Conservation (phyloP, 106 monocot species). For the Allium sativum region DNA sequence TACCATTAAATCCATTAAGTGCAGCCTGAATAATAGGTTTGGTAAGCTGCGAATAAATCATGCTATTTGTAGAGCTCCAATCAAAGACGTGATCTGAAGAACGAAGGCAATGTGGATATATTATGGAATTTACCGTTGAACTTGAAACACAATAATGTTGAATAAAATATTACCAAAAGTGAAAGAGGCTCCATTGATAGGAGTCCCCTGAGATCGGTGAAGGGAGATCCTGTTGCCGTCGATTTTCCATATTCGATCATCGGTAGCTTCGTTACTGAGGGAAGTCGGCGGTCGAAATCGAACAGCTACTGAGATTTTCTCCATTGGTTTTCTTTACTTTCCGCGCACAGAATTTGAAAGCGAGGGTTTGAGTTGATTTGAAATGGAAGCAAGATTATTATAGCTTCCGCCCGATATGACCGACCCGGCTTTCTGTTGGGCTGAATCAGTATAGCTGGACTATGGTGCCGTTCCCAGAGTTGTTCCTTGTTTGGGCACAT, state of each 20-base stretch:
- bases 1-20: slow-evolving; percentile 85
- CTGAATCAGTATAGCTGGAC: too few relatives aligned
- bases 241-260: slow-evolving; percentile 49
- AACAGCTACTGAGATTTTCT: slow-evolving; percentile 88
- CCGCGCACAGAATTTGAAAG: background rate
- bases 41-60: slow-evolving; percentile 48
- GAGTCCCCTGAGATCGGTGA: slow-evolving; percentile 39
- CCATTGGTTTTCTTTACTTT: slow-evolving; percentile 27
- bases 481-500: too few relatives aligned
- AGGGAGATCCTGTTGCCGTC: slow-evolving; percentile 75
- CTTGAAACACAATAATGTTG: background rate
- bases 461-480: too few relatives aligned
- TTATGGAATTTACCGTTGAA: background rate
- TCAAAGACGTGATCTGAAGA: slow-evolving; percentile 82
- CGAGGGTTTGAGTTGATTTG: slow-evolving; percentile 7
- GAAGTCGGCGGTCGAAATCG: slow-evolving; percentile 60
- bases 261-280: slow-evolving; percentile 5
- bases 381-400: too few relatives aligned
- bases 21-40: slow-evolving; percentile 69
- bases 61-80: slow-evolving; percentile 29
- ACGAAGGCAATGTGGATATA: background rate
- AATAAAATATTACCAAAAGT: slow-evolving; percentile 48
- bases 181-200: slow-evolving; percentile 55
- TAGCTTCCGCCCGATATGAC: too few relatives aligned
- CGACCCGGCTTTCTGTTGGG: too few relatives aligned